phyloP scores from a whole-genome alignment of 2,329 filamentous ascomycete species.

The Leptographium radiaticola region DNA sequence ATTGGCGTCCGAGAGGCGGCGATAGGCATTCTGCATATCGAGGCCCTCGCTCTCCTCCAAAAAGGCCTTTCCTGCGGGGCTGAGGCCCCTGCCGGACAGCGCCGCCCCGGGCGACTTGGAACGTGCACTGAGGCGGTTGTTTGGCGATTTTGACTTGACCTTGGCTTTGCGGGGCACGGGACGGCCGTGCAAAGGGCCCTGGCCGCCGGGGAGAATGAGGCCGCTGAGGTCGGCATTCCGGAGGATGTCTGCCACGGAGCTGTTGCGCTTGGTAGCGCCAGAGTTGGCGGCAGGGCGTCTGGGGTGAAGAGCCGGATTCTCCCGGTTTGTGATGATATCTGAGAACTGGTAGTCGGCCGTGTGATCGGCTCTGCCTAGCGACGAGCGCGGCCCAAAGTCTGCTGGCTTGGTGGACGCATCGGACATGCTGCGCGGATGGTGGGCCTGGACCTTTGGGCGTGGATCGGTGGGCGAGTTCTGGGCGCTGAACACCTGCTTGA shows the following conservation, averaged over 20 bases:
- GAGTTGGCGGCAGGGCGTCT: constrained; percentile 21
- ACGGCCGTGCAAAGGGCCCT: constrained; percentile 19
- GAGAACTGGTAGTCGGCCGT: constrained; percentile 48
- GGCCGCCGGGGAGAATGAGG: constrained; percentile 34
- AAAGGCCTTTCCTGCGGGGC: constrained; percentile 26
- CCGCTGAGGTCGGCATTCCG: constrained; percentile 36
- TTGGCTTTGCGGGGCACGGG: constrained; percentile 9
- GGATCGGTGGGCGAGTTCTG: constrained; percentile 32
- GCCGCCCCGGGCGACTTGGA: constrained; percentile 31
- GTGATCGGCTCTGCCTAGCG: constrained; percentile 21
- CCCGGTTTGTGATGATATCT: constrained; percentile 39
- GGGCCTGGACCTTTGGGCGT: constrained; percentile 9
- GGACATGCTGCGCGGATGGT: constrained; percentile 39
- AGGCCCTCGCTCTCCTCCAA: constrained; percentile 49
- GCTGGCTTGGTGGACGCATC: constrained; percentile 35
- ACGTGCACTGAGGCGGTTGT: constrained; percentile 33
- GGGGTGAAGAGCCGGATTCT: constrained; percentile 36
- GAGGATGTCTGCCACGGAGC: constrained; percentile 40
- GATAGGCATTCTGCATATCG: constrained; percentile 58
- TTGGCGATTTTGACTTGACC: constrained; percentile 41
- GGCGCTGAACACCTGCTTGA: constrained; percentile 25
- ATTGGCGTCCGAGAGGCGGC: constrained; percentile 58
- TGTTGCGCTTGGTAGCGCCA: constrained; percentile 4
- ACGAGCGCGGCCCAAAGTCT: constrained; percentile 31
- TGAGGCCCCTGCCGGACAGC: constrained; percentile 20